Base-by-base conservation (phyloP, 441 rosid genomes). In the Syzygium malaccense region DNA sequence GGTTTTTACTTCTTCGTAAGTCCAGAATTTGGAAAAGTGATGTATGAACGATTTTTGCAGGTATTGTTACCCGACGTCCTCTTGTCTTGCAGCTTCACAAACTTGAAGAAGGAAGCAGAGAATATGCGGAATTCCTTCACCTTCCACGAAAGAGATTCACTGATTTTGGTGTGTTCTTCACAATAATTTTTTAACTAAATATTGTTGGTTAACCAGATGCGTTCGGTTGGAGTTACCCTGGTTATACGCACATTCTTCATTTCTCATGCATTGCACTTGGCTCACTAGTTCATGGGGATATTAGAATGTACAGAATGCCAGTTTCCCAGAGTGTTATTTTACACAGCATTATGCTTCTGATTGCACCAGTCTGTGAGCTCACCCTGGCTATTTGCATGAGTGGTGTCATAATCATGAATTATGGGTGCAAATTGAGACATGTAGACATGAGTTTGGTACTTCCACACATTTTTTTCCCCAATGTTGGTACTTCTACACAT, bases 101-200 rank as follows among this genome's bases (percentile, higher is more conserved):
- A 95, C 91, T 92, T 58, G 99, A 95, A 12, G 99, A 97, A 90
- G 99, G 99, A 87, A 91, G 90, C 91, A 93, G 99, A 85, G 99
- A 98, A 91, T 98, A 97, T 62, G 99, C 99, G 0, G 99, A 98
- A 93, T 98, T 98, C 91, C 97, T 98, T 93, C 99, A 98, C 89
- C 95, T 97, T 33, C 96, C 98, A 0, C 94, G 96, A 91, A 97
- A 93, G 92, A 92, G 92, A 89, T 96, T 97, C 90, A 96, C 98
- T 20, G 99, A 98, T 92, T 98, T 98, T 86, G 95, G 99, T 98
- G 93, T 26, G 84, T 89, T 55, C 54, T 87, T 30, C 25, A 62
- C 86, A 66, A 84, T 17, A 55, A 51, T 55, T 60, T 55, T 83
- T 57, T 23, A 51, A 56, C 87, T 25, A 13, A 71, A 84, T 60